These are phyloP conservation scores for Cladosporium sp. DNA, from an alignment of 2,329 filamentous ascomycete genomes.

Conservation along the genomic window DNA sequence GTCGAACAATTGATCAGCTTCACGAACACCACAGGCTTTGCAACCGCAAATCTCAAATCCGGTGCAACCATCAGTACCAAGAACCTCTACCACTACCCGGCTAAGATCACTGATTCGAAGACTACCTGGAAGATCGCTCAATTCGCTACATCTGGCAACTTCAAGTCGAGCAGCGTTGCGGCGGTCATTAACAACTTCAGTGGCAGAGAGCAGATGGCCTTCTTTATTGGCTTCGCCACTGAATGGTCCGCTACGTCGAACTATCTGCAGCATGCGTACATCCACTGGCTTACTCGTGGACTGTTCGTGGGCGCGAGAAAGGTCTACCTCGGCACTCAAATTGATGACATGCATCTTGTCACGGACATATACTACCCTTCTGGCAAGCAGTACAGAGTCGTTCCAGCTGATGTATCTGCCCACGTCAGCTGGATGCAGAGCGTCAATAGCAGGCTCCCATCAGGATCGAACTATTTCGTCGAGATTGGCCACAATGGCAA, in stretches of 20 bases:
- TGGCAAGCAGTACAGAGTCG: constrained; percentile 48
- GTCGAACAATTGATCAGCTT: constrained; percentile 52
- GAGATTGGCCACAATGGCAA: constrained; percentile 57
- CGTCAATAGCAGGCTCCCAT: constrained; percentile 46
- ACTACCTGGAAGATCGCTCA: constrained; percentile 53
- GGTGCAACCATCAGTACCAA: constrained; percentile 44
- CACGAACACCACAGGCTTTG: constrained; percentile 51
- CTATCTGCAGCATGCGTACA: constrained; percentile 59
- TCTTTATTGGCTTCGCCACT: constrained; percentile 53
- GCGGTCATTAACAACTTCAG: constrained; percentile 57
- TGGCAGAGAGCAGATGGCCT: constrained; percentile 58
- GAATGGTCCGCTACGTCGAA: constrained; percentile 53
- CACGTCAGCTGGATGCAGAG: constrained; percentile 42
- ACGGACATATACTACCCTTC: constrained; percentile 40
- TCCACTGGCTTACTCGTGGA: constrained; percentile 59
- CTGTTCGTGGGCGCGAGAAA: constrained; percentile 55
- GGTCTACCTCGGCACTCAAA: constrained; percentile 53
- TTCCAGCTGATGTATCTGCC: constrained; percentile 44
- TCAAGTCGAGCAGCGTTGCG: constrained; percentile 42
- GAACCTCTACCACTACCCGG: constrained; percentile 58
- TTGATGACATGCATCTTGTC: constrained; percentile 60
- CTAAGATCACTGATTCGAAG: constrained; percentile 49
- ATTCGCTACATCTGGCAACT: constrained; percentile 45
- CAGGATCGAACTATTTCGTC: constrained; percentile 50
- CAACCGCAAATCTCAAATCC: constrained; percentile 51